Percentiles rank a stretch among this genome's conserved stretches.
Conservation (phyloP, 2,329 filamentous ascomycete genomes). For the Lecanosticta acicola region DNA sequence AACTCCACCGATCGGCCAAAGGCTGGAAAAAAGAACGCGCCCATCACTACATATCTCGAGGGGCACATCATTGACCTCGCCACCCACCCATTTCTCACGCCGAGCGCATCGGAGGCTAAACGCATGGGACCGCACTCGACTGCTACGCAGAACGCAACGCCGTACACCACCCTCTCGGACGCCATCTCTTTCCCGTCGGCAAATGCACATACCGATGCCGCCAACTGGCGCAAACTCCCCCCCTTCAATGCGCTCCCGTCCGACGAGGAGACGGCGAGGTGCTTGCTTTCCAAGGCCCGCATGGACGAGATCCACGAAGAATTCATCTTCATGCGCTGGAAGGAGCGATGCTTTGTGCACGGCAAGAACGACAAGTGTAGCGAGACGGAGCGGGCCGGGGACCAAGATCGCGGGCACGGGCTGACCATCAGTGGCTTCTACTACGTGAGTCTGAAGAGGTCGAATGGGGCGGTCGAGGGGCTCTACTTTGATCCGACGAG, state of each 20-base stretch:
- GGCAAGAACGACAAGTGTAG: slow-evolving; percentile 24
- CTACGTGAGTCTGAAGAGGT: slow-evolving; percentile 45
- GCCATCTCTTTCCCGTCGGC: slow-evolving; percentile 41
- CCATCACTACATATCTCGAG: slow-evolving; percentile 61
- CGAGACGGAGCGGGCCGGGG: slow-evolving; percentile 20
- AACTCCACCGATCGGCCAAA: slow-evolving; percentile 22
- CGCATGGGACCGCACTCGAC: slow-evolving; percentile 13
- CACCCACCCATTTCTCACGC: slow-evolving; percentile 48
- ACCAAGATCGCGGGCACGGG: slow-evolving; percentile 37
- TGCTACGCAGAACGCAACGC: slow-evolving; percentile 13
- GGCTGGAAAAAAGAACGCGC: slow-evolving; percentile 42
- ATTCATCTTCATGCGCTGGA: slow-evolving; percentile 55
- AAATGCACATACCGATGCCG: slow-evolving; percentile 40
- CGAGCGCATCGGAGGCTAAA: slow-evolving; percentile 33
- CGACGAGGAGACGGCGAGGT: slow-evolving; percentile 30
- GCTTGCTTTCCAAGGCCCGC: slow-evolving; percentile 39
- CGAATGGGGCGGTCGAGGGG: slow-evolving; percentile 45
- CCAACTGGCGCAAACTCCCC: slow-evolving; percentile 46
- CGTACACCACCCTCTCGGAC: slow-evolving; percentile 19
- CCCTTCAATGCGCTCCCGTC: slow-evolving; percentile 36
- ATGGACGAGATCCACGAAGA: slow-evolving; percentile 38
- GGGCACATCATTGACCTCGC: slow-evolving; percentile 62
- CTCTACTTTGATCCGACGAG: slow-evolving; percentile 52
- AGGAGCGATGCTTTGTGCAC: slow-evolving; percentile 47
- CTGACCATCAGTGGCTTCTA: slow-evolving; percentile 53